A percentile compares a stretch with the other conserved stretches of the same genome.
These are phyloP conservation scores for Fistulinella cinereoalba DNA, from an alignment of 1,284 basidiomycete species.

Conservation along the genomic window DNA sequence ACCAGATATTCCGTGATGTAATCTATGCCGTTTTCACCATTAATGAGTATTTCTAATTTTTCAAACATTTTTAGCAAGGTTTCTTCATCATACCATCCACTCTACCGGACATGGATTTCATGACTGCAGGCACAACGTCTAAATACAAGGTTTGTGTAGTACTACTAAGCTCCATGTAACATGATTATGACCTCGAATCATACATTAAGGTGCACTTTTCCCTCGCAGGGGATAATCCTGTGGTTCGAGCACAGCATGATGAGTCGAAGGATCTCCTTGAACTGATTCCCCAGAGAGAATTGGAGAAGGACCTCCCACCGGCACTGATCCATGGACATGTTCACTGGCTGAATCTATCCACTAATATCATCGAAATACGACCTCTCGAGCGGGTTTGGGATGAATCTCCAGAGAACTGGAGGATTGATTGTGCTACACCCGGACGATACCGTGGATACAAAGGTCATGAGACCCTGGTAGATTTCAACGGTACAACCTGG, in stretches of 20 bases:
- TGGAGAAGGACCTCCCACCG: conserved; percentile 33
- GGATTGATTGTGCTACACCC: neutral
- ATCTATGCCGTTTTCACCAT: no score
- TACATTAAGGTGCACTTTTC: conserved; percentile 33
- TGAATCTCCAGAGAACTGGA: conserved; percentile 7
- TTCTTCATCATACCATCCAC: conserved; percentile 19
- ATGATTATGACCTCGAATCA: conserved; percentile 7
- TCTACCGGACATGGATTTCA: neutral
- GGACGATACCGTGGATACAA: conserved; percentile 5
- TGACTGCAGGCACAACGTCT: conserved; percentile 6
- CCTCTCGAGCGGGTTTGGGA: conserved; percentile 25
- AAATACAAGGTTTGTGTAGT: neutral
- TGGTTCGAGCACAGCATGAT: neutral
- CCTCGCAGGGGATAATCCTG: neutral
- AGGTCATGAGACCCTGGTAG: conserved; percentile 19
- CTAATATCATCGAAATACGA: conserved; percentile 35
- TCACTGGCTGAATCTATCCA: conserved; percentile 37
- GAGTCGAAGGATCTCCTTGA: conserved; percentile 20
- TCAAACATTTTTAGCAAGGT: conserved; percentile 30
- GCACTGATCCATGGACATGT: conserved; percentile 30
- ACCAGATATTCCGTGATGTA: conserved; percentile 34
- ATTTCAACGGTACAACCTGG: conserved; percentile 31
- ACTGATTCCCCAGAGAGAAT: neutral
- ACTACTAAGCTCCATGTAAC: no score
- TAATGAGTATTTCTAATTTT: no score